Evolutionary conservation across 352 stramenopile genomes (phyloP).

Genomic region (Phytophthora meadii): DNA sequence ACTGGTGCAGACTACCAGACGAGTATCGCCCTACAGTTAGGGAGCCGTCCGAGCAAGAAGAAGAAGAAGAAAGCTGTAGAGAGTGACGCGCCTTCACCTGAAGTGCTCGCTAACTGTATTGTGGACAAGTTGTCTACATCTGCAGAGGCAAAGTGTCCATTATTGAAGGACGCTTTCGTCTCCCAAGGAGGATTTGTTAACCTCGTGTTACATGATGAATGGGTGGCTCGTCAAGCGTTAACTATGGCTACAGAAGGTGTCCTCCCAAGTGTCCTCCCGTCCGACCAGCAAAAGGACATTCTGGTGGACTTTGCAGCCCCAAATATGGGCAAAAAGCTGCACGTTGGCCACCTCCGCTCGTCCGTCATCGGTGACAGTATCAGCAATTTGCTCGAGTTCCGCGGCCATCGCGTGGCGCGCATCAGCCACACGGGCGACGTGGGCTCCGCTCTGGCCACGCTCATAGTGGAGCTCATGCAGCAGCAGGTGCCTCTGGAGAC

Average conservation of each 20-base stretch:
- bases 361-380: conserved; percentile 84
- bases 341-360: conserved; percentile 84
- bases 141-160: conserved; percentile 6
- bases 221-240: conserved; percentile 65
- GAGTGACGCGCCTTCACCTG: conserved; percentile 24
- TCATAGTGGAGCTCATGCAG: conserved; percentile 77
- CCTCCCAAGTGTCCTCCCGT: conserved; percentile 23
- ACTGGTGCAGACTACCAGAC: conserved; percentile 80
- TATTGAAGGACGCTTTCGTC: conserved; percentile 58
- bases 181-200: conserved; percentile 84
- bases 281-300: conserved; percentile 39
- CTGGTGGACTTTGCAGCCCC: conserved; percentile 86
- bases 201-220: conserved; percentile 72
- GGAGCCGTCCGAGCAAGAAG: conserved; percentile 35
- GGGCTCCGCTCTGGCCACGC: conserved; percentile 77
- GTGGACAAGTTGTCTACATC: conserved; percentile 26
- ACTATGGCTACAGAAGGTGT: conserved; percentile 68
- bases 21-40: conserved; percentile 65
- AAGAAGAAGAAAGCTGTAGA: conserved; percentile 2
- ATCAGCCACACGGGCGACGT: conserved; percentile 85
- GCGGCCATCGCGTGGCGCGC: conserved; percentile 68
- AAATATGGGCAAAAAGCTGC: conserved; percentile 88
- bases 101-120: conserved; percentile 50
- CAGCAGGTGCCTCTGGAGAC: conserved; percentile 51
- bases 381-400: conserved; percentile 84